A percentile compares a stretch with the other conserved stretches of the same genome.
phyloP scores from a whole-genome alignment of 2,329 filamentous ascomycete species.

The Scytalidium lignicola region DNA sequence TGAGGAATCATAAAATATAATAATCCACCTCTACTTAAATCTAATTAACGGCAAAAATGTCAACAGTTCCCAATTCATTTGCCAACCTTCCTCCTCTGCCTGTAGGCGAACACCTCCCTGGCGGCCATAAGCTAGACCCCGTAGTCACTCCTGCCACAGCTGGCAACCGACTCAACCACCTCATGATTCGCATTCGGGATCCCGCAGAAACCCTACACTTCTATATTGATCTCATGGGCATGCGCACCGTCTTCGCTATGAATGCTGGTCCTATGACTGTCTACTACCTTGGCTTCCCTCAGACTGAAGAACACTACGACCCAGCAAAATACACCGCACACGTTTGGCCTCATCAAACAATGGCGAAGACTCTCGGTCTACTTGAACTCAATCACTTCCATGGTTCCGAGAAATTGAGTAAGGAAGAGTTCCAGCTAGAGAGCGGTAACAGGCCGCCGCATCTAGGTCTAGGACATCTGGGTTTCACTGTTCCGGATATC shows the following conservation, averaged over 20 bases:
- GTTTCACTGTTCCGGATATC: conserved; percentile 28
- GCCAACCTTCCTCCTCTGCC: neutral
- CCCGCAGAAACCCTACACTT: neutral
- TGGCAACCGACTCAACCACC: neutral
- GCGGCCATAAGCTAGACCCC: neutral
- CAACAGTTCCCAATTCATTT: neutral
- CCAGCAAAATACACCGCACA: neutral
- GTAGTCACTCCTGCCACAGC: neutral
- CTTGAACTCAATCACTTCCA: neutral
- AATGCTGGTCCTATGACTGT: neutral
- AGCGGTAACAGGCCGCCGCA: neutral
- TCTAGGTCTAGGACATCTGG: conserved; percentile 34
- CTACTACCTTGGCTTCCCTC: neutral
- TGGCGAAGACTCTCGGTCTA: neutral
- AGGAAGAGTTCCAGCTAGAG: neutral
- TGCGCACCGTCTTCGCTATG: neutral
- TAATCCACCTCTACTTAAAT: no score
- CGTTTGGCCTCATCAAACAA: neutral
- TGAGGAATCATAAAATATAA: no score
- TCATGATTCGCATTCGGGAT: neutral
- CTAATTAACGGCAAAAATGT: no score
- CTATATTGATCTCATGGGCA: neutral
- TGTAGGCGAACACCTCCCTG: neutral
- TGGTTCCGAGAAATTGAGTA: neutral
- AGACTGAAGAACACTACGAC: neutral